Evolutionary conservation across 2,329 filamentous ascomycete species (phyloP), one percentile per base, ranked within the genome.

Genomic region (Exserohilum rostratum): DNA sequence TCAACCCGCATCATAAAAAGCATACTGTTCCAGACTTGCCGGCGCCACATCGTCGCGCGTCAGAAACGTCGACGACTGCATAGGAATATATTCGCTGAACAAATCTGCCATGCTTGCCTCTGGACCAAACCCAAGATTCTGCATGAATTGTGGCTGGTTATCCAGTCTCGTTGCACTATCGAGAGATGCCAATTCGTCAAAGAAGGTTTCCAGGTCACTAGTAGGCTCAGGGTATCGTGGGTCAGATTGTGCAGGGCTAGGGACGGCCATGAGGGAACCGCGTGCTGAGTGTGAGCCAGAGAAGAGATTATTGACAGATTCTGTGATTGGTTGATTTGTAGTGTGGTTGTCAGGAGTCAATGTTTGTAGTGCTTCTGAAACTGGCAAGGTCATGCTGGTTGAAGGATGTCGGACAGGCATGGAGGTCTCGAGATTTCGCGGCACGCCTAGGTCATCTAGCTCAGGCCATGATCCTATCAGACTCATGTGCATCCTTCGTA

Each of bases 71-170:
- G 73, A 66, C 5, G 68, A 64, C 38, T 77, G 65, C 25, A 76
- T 53, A 11, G 77, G 73, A 59, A 78, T 74, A 17, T 74, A 76
- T 25, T 77, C 74, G 54, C 77, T 76, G 51, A 79, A 79, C 29
- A 85, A 78, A 59, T 86, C 84, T 0, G 80, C 78, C 45, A 87
- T 76, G 53, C 86, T 85, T 30, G 83, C 82, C 22, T 85, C 85
- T 0, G 86, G 85, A 1, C 82, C 84, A 67, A 88, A 87, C 0
- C 86, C 86, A 17, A 89, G 76, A 61, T 88, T 88, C 39, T 84
- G 80, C 85, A 88, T 87, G 63, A 88, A 88, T 58, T 87, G 83
- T 2, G 83, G 79, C 58, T 87, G 84, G 11, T 80, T 78, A 22
- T 84, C 82, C 39, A 83, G 73, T 31, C 77, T 74, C 48, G 84